Percentiles rank a stretch among this genome's conserved stretches.
Evolutionary conservation across 2,329 filamentous ascomycete genomes (phyloP).

Genomic region (Microsporum audouinii): DNA sequence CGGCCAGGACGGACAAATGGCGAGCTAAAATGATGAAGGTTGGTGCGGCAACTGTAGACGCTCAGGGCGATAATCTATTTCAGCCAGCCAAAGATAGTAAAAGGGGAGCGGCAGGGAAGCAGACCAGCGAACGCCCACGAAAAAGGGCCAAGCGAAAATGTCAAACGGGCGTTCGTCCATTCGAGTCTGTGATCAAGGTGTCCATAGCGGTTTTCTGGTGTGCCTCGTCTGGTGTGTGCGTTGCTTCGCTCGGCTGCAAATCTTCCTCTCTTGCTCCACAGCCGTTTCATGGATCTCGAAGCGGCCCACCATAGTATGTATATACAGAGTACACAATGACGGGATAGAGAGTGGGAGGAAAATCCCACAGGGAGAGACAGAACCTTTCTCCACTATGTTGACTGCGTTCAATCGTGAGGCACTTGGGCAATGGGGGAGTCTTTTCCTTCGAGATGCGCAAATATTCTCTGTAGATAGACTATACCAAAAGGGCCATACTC

Average conservation of each 20-base stretch:
- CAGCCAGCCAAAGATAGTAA: background rate
- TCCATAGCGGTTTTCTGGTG: background rate
- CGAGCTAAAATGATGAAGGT: background rate
- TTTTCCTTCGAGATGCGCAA: background rate
- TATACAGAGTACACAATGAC: background rate
- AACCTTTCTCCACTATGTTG: too few relatives aligned
- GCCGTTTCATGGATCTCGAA: background rate
- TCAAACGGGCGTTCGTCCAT: background rate
- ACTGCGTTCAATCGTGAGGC: too few relatives aligned
- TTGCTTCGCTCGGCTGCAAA: background rate
- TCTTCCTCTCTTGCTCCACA: background rate
- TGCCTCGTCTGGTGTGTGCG: background rate
- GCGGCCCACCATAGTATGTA: background rate
- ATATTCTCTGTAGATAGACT: background rate
- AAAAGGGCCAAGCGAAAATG: background rate
- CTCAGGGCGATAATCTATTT: background rate
- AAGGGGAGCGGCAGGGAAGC: background rate
- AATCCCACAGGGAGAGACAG: background rate
- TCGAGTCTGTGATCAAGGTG: background rate
- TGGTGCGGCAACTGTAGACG: background rate
- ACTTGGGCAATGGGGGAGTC: too few relatives aligned
- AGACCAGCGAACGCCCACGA: background rate
- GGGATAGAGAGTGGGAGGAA: background rate
- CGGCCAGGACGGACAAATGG: background rate
- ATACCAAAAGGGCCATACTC: background rate